phyloP scores from a whole-genome alignment of 345 rosid species.

The Rhizophora mangle region DNA sequence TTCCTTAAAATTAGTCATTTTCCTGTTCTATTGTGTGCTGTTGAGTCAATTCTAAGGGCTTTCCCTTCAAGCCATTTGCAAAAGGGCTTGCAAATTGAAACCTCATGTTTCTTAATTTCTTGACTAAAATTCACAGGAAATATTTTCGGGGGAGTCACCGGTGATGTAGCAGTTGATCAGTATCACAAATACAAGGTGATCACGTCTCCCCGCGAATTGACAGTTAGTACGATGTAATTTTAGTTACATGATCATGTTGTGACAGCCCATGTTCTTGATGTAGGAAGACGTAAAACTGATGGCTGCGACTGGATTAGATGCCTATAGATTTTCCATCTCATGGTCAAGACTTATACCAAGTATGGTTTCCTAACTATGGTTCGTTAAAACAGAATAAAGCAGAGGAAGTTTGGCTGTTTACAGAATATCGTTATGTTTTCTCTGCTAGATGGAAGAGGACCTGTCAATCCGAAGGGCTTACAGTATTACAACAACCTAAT shows the following conservation, averaged over 20 bases:
- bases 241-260: background rate
- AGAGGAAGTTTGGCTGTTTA: too few relatives aligned
- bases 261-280: conserved; percentile 7
- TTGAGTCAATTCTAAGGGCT: background rate
- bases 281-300: conserved; percentile 83
- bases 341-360: conserved; percentile 80
- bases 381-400: too few relatives aligned
- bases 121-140: conserved; percentile 30
- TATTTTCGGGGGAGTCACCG: conserved; percentile 27
- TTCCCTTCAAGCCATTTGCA: too few relatives aligned
- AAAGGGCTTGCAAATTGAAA: too few relatives aligned
- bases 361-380: conserved; percentile 18
- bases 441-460: conserved; percentile 55
- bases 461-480: conserved; percentile 52
- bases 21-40: background rate
- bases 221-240: background rate
- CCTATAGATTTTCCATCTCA: conserved; percentile 75
- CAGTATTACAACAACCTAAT: conserved; percentile 56
- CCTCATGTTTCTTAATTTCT: background rate
- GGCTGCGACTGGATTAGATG: conserved; percentile 56
- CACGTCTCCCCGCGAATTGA: background rate
- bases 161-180: conserved; percentile 50
- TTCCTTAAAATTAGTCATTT: too few relatives aligned
- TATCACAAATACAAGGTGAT: conserved; percentile 67
- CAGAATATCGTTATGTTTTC: background rate